Evolutionary conservation across 163 green algal genomes (phyloP).

Genomic region (Volvox carteri): DNA sequence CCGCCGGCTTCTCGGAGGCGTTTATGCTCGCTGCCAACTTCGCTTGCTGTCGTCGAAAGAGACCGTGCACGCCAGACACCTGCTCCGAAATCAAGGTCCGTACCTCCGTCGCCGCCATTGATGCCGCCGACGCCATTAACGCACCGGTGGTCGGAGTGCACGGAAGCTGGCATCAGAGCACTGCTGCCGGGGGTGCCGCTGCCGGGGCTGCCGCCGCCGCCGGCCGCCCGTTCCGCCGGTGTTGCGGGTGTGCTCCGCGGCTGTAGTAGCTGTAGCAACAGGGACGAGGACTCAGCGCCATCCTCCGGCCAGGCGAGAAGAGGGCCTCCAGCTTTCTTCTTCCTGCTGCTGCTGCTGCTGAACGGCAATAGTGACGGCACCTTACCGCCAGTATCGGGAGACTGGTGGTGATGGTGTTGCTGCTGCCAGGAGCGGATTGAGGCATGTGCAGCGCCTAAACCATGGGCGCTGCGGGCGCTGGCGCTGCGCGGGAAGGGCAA

Average conservation of each 20-base stretch:
- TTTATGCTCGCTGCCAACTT: too few relatives aligned
- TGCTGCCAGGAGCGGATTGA: not conserved
- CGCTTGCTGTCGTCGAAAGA: too few relatives aligned
- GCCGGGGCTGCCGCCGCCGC: not conserved
- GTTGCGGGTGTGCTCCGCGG: not conserved
- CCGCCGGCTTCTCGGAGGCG: too few relatives aligned
- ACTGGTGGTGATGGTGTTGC: not conserved
- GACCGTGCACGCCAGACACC: not conserved
- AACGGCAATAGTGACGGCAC: not conserved
- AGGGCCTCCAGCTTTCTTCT: conserved; percentile 5
- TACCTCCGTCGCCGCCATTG: not conserved
- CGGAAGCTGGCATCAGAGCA: too few relatives aligned
- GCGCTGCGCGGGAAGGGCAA: conserved; percentile 4
- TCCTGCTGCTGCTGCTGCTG: not conserved
- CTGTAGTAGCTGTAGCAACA: conserved; percentile 6
- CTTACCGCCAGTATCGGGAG: not conserved
- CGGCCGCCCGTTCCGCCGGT: not conserved
- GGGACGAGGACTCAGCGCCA: not conserved
- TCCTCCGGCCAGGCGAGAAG: conserved; percentile 31
- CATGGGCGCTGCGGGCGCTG: conserved; percentile 14
- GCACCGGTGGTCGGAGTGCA: not conserved
- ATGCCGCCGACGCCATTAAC: not conserved
- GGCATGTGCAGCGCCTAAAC: not conserved
- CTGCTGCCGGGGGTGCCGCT: not conserved
- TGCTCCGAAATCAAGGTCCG: too few relatives aligned